Percentiles rank a stretch among this genome's conserved stretches.
phyloP scores from a whole-genome alignment of 805 yeast genomes.

The Scheffersomyces stipitis region DNA sequence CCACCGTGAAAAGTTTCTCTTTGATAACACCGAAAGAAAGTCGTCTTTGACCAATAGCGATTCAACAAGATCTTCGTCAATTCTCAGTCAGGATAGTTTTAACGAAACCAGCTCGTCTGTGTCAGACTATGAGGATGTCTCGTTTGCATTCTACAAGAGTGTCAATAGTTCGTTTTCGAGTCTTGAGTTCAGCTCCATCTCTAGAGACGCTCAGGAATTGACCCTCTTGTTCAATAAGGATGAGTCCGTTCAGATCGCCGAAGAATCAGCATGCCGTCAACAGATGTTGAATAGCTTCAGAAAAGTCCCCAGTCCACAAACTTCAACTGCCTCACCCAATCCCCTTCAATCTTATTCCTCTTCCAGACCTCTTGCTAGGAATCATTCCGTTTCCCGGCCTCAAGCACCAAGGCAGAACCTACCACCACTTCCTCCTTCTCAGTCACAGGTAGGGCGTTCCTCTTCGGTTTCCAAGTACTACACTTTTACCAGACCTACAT shows the following conservation, averaged over 20 bases:
- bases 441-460: background rate
- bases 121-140: background rate
- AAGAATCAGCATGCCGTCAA: conserved; percentile 23
- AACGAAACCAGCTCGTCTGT: conserved; percentile 13
- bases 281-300: conserved; percentile 20
- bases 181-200: conserved; percentile 9
- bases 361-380: background rate
- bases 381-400: too few relatives aligned
- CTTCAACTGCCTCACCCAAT: background rate
- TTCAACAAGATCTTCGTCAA: conserved; percentile 46
- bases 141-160: background rate
- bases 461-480: conserved; percentile 19
- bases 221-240: conserved; percentile 27
- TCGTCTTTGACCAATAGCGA: conserved; percentile 26
- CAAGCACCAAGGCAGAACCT: background rate
- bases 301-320: conserved; percentile 5
- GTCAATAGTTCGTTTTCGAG: background rate
- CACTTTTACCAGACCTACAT: conserved; percentile 58
- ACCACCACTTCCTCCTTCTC: conserved; percentile 3
- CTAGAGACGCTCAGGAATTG: conserved; percentile 35
- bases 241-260: conserved; percentile 21
- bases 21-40: conserved; percentile 19
- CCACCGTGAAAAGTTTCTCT: conserved; percentile 32
- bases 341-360: background rate
- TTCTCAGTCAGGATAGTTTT: conserved; percentile 35